Percentiles rank a stretch among this genome's conserved stretches.
phyloP scores from a whole-genome alignment of 345 rosid genomes.

The Corchorus capsularis region DNA sequence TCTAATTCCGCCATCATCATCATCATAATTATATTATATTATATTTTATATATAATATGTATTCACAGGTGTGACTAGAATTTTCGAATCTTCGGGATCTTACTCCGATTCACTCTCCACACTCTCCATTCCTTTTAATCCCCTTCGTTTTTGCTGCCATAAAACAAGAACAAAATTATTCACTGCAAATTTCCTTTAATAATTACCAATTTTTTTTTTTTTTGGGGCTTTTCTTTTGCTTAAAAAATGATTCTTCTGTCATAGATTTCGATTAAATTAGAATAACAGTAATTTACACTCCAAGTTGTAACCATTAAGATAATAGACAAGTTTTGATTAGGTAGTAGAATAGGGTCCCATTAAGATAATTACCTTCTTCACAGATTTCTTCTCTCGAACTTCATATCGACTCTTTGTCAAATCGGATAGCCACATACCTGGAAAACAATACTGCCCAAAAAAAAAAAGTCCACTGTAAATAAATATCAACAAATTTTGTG shows the following conservation, averaged over 20 bases:
- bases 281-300: no score
- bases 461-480: no score
- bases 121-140: constrained; percentile 69
- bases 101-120: constrained; percentile 66
- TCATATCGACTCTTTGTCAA: constrained; percentile 70
- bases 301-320: neutral
- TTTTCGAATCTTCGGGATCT: neutral
- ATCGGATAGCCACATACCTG: constrained; percentile 76
- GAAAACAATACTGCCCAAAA: constrained; percentile 63
- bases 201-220: no score
- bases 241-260: no score
- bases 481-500: neutral
- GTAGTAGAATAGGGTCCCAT: neutral
- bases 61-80: no score
- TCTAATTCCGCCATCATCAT: no score
- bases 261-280: no score
- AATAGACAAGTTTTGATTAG: neutral
- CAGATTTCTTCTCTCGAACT: constrained; percentile 76
- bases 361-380: constrained; percentile 52
- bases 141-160: constrained; percentile 62
- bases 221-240: no score
- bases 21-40: no score
- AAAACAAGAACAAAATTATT: neutral
- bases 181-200: no score
- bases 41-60: no score